Conservation (phyloP, 805 yeast species). For the Candida broadrunensis region DNA sequence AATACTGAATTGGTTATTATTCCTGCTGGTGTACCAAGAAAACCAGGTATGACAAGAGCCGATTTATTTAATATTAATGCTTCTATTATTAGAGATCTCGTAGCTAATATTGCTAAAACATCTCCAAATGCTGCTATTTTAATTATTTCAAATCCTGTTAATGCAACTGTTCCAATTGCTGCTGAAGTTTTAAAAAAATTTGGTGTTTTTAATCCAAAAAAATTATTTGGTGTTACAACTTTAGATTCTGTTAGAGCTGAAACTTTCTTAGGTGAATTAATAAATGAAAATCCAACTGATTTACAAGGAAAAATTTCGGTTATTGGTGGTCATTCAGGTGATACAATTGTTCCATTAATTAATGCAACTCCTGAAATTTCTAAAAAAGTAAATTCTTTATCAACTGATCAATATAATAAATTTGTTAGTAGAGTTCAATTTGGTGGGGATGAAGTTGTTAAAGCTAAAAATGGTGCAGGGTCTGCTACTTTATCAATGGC, state of each 20-base stretch:
- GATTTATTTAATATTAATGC: constrained; percentile 47
- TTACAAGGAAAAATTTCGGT: constrained; percentile 42
- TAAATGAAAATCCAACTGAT: constrained; percentile 24
- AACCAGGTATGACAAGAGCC: constrained; percentile 49
- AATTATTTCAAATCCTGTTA: constrained; percentile 46
- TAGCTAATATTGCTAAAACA: constrained; percentile 34
- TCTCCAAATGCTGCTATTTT: constrained; percentile 43
- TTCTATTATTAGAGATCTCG: constrained; percentile 41
- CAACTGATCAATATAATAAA: constrained; percentile 15
- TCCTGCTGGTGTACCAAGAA: constrained; percentile 48
- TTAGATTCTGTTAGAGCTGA: constrained; percentile 46
- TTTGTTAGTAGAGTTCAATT: constrained; percentile 44
- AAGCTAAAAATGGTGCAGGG: constrained; percentile 92
- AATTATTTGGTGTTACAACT: constrained; percentile 46
- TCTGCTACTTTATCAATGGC: constrained; percentile 97
- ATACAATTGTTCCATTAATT: constrained; percentile 42
- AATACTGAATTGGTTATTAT: constrained; percentile 40
- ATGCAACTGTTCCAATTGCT: constrained; percentile 47
- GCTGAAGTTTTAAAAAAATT: constrained; percentile 45
- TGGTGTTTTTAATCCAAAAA: constrained; percentile 44
- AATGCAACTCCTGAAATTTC: constrained; percentile 13
- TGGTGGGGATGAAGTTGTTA: constrained; percentile 95
- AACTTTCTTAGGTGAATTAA: constrained; percentile 39
- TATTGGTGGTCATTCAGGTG: constrained; percentile 47
- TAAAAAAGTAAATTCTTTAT: constrained; percentile 11